Conservation (phyloP, 2,329 filamentous ascomycete genomes). For the Aspergillus ochraceus region DNA sequence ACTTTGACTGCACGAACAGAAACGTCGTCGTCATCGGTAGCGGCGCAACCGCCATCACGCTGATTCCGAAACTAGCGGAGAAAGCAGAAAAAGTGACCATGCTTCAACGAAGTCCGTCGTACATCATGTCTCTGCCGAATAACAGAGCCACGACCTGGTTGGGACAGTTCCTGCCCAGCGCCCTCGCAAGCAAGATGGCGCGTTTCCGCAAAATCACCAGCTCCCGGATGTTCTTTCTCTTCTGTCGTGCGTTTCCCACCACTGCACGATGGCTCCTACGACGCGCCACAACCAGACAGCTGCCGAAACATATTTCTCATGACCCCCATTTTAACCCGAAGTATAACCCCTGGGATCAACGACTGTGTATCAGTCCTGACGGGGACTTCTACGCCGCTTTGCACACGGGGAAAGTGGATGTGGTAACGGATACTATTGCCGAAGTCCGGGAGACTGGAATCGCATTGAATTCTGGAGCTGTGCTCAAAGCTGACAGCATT, state of each 20-base stretch:
- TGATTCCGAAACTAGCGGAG: slow-evolving; percentile 67
- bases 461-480: slow-evolving; percentile 40
- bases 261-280: slow-evolving; percentile 47
- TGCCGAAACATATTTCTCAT: slow-evolving; percentile 54
- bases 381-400: slow-evolving; percentile 57
- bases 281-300: slow-evolving; percentile 43
- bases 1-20: slow-evolving; percentile 64
- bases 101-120: slow-evolving; percentile 74
- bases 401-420: slow-evolving; percentile 45
- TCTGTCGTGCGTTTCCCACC: slow-evolving; percentile 54
- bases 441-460: slow-evolving; percentile 48
- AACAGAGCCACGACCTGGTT: neutral
- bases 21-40: slow-evolving; percentile 70
- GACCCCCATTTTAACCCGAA: slow-evolving; percentile 62
- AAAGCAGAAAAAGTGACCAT: slow-evolving; percentile 68
- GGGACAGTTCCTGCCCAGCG: neutral
- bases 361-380: slow-evolving; percentile 65
- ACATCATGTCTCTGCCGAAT: slow-evolving; percentile 54
- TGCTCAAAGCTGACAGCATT: slow-evolving; percentile 35
- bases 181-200: neutral
- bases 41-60: slow-evolving; percentile 74
- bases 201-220: neutral
- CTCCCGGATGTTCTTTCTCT: slow-evolving; percentile 37
- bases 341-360: slow-evolving; percentile 69
- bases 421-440: slow-evolving; percentile 55